Percentiles rank a stretch among this genome's conserved stretches.
These are phyloP conservation scores for Rhizophora mangle DNA, from an alignment of 345 rosid genomes.

Conservation along the genomic window DNA sequence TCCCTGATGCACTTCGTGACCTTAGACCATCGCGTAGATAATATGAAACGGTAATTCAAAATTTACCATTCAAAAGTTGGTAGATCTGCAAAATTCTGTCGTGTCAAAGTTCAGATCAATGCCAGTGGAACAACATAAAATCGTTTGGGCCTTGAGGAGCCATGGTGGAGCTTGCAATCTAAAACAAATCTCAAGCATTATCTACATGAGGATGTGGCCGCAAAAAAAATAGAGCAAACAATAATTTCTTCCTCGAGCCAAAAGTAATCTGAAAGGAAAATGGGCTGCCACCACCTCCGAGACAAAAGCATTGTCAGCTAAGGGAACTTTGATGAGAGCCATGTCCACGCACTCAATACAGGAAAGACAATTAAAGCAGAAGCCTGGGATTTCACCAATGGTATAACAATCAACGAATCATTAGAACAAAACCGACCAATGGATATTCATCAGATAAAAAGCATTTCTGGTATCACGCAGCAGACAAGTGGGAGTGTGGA, in stretches of 20 bases:
- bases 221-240: not conserved
- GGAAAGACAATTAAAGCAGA: conserved; percentile 71
- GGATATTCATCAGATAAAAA: too few relatives aligned
- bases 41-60: too few relatives aligned
- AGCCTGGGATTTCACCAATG: conserved; percentile 49
- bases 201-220: not conserved
- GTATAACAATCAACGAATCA: not conserved
- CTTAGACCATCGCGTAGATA: too few relatives aligned
- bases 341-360: conserved; percentile 56
- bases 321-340: conserved; percentile 35
- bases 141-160: too few relatives aligned
- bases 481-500: not conserved
- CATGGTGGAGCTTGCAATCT: too few relatives aligned
- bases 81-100: too few relatives aligned
- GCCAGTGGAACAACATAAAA: too few relatives aligned
- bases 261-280: not conserved
- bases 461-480: too few relatives aligned
- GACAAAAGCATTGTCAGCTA: conserved; percentile 15
- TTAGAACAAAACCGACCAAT: not conserved
- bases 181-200: too few relatives aligned
- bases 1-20: too few relatives aligned
- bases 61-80: too few relatives aligned
- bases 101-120: too few relatives aligned
- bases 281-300: conserved; percentile 7
- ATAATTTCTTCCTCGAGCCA: not conserved